Evolutionary conservation across 2,329 filamentous ascomycete genomes (phyloP).

Genomic region (Pyricularia grisea): DNA sequence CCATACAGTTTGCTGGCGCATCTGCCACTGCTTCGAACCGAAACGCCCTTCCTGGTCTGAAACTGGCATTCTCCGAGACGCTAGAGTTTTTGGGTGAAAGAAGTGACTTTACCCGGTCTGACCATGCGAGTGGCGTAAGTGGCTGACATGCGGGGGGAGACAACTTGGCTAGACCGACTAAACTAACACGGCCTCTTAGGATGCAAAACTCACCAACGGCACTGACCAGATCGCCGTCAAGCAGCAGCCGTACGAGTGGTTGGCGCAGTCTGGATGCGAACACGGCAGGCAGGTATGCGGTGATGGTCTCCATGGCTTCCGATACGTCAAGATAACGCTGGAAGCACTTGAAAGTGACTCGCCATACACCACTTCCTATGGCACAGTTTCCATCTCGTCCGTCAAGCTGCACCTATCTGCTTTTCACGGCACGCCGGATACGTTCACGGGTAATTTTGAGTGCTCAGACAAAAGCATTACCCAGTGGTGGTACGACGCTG

Average conservation of each 20-base stretch:
- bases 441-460: conserved; percentile 41
- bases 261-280: conserved; percentile 32
- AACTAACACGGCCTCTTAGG: conserved; percentile 6
- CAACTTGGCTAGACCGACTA: neutral
- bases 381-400: conserved; percentile 31
- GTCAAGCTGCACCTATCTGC: conserved; percentile 32
- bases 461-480: conserved; percentile 38
- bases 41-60: conserved; percentile 26
- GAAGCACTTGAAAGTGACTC: conserved; percentile 32
- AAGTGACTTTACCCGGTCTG: conserved; percentile 39
- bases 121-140: conserved; percentile 25
- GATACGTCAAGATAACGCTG: conserved; percentile 38
- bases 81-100: conserved; percentile 30
- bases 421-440: conserved; percentile 35
- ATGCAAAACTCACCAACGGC: conserved; percentile 27
- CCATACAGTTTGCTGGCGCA: conserved; percentile 30
- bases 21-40: conserved; percentile 10
- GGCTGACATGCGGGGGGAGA: neutral
- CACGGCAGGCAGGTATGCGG: conserved; percentile 33
- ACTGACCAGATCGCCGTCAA: conserved; percentile 40
- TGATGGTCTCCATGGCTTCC: conserved; percentile 43
- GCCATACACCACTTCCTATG: conserved; percentile 31
- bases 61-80: conserved; percentile 38
- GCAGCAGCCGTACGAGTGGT: conserved; percentile 32
- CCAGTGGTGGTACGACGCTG: conserved; percentile 43